These are phyloP conservation scores for Panicum hallii DNA, from an alignment of 202 grass and related monocot genomes.

Conservation along the genomic window DNA sequence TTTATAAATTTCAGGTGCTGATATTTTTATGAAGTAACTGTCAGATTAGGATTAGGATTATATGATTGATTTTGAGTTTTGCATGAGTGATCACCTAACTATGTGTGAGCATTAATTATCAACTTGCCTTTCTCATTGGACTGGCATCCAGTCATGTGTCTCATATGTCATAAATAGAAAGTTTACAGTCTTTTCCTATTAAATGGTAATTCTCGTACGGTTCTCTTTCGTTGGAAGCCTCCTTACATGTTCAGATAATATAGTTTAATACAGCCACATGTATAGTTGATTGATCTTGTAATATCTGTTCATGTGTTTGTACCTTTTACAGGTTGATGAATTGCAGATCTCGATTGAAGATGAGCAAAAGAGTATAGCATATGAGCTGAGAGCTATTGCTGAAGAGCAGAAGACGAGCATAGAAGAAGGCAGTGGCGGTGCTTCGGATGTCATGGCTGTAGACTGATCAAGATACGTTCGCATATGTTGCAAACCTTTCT, in stretches of 20 bases:
- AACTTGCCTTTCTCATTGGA: background rate
- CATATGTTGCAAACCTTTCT: background rate
- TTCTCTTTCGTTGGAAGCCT: constrained; percentile 21
- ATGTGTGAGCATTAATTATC: background rate
- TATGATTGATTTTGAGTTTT: constrained; percentile 13
- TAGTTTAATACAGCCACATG: background rate
- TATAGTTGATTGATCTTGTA: background rate
- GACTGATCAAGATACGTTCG: constrained; percentile 49
- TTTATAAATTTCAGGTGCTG: constrained; percentile 4
- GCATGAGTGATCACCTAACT: background rate
- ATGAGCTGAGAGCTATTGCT: constrained; percentile 57
- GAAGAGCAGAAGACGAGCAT: constrained; percentile 70
- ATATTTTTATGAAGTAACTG: background rate
- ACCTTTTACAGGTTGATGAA: constrained; percentile 75
- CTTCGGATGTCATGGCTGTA: constrained; percentile 84
- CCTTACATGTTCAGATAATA: background rate
- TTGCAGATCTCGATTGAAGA: constrained; percentile 84
- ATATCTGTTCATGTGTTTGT: constrained; percentile 16
- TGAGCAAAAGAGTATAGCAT: constrained; percentile 78
- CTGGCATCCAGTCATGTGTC: background rate
- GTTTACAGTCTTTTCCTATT: background rate
- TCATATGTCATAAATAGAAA: constrained; percentile 16
- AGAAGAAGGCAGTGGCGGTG: constrained; percentile 70
- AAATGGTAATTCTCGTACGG: background rate
- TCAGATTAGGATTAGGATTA: background rate